Percentiles rank a stretch among this genome's conserved stretches.
Conservation (phyloP, 345 rosid genomes). For the Eucalyptus tenuipes region DNA sequence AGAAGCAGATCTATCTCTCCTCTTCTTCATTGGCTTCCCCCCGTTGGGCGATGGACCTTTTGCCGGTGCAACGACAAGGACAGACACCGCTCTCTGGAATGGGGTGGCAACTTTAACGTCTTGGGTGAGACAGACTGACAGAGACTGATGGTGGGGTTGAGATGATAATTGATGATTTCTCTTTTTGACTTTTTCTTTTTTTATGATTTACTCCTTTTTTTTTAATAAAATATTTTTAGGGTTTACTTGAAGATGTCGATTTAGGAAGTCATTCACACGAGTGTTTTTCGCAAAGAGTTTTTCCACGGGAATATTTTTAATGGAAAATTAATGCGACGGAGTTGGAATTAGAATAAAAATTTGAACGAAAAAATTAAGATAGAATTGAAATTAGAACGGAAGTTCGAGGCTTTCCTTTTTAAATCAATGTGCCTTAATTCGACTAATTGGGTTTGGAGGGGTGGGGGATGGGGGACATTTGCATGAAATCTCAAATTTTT, state of each 20-base stretch:
- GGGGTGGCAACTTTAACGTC: not conserved
- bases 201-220: no score
- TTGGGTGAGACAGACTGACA: not conserved
- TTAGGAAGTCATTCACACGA: not conserved
- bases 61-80: not conserved
- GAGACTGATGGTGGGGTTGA: not conserved
- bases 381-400: no score
- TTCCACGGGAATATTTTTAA: no score
- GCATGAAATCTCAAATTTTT: no score
- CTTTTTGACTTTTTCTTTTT: not conserved
- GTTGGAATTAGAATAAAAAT: no score
- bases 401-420: no score
- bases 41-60: not conserved
- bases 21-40: not conserved
- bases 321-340: no score
- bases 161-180: not conserved
- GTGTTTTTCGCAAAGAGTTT: not conserved
- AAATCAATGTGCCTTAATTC: not conserved
- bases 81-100: not conserved
- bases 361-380: no score
- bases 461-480: no score
- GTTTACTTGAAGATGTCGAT: not conserved
- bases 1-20: not conserved
- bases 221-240: not conserved
- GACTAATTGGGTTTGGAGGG: not conserved